A percentile compares a stretch with the other conserved stretches of the same genome.
Evolutionary conservation across 192 early-diverging fungal genomes (phyloP).

Genomic region (Backusella sp.): DNA sequence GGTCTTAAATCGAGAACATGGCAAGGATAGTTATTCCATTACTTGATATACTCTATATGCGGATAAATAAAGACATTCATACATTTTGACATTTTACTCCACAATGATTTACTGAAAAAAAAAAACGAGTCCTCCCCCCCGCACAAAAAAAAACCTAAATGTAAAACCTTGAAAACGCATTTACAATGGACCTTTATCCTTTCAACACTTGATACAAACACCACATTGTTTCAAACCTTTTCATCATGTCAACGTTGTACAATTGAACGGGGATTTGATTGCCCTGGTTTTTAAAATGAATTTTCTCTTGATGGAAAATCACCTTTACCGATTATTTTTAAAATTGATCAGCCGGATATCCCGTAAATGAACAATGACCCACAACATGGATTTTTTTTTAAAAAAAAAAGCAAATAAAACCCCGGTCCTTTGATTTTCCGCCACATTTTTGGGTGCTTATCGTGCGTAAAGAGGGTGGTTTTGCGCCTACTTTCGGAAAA

Average conservation of each 20-base stretch:
- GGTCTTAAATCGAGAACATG: neutral
- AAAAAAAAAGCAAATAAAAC: neutral
- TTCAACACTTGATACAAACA: neutral
- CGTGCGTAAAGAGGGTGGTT: neutral
- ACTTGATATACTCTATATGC: neutral
- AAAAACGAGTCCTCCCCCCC: neutral
- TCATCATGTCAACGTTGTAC: neutral
- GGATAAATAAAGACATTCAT: neutral
- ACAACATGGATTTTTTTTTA: neutral
- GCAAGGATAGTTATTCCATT: neutral
- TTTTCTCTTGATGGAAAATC: neutral
- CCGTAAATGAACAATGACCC: neutral
- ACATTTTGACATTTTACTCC: neutral
- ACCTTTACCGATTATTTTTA: neutral
- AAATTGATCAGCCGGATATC: neutral
- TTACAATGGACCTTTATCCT: neutral
- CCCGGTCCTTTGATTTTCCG: conserved; percentile 5
- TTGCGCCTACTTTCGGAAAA: neutral
- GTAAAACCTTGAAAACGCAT: neutral
- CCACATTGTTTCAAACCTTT: neutral
- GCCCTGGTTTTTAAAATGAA: conserved; percentile 8
- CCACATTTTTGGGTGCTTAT: neutral
- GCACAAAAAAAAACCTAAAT: neutral
- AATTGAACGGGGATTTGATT: conserved; percentile 3
- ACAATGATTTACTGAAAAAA: neutral